Percentiles rank a stretch among this genome's conserved stretches.
These are phyloP conservation scores for Blastomyces parvus DNA, from an alignment of 2,329 filamentous ascomycete genomes.

Conservation along the genomic window DNA sequence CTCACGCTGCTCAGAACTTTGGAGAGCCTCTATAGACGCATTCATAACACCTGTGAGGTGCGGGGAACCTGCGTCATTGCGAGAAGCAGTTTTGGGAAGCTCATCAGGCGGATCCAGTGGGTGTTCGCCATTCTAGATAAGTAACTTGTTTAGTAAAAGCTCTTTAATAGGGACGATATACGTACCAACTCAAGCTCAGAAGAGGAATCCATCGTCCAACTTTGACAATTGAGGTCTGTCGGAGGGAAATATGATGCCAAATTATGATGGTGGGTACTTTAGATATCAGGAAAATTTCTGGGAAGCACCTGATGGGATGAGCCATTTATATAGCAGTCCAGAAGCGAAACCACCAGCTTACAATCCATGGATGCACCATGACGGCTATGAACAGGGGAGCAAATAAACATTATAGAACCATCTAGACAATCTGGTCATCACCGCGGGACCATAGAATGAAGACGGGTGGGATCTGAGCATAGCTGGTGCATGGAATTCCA, in stretches of 20 bases:
- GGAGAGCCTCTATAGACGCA: conserved; percentile 3
- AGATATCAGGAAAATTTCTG: neutral
- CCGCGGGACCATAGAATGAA: neutral
- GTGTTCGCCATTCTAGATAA: neutral
- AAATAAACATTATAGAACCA: neutral
- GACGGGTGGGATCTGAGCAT: neutral
- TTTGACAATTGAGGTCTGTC: neutral
- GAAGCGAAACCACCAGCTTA: neutral
- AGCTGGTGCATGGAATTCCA: neutral
- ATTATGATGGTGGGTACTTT: neutral
- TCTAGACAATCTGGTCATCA: neutral
- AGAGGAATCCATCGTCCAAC: neutral
- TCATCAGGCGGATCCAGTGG: neutral
- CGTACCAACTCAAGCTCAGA: neutral
- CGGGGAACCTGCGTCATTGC: neutral
- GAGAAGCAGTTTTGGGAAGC: neutral
- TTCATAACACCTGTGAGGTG: neutral
- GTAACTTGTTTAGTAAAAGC: neutral
- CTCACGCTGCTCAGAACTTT: conserved; percentile 8
- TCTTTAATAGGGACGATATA: neutral
- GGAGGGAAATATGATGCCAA: neutral
- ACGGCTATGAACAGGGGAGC: neutral
- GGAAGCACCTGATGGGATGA: neutral
- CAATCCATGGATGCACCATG: neutral
- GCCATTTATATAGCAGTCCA: neutral